Base-by-base conservation (phyloP, 345 rosid species). In the Eucalyptus sp. region DNA sequence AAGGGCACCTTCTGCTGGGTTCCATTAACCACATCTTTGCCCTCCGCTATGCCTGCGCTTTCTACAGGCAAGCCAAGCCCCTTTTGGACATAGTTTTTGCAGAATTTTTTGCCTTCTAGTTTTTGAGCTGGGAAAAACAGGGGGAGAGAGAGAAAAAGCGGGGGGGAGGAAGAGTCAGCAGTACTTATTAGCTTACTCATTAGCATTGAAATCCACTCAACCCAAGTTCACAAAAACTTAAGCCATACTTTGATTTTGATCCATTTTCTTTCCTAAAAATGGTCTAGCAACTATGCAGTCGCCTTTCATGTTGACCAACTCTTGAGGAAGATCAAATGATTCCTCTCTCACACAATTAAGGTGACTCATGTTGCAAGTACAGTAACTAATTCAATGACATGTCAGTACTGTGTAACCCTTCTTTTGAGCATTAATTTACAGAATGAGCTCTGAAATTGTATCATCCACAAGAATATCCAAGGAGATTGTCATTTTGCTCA, bases 51-150 rank as follows among this genome's bases (percentile, higher is more conserved):
- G 83, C 89, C 91, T 90, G 87, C 88, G 85, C 89, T 91, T 90
- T 87, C 90, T n/a, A 92, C 83, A 68, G 87, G 89, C 89, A 94
- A 90, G 84, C 95, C 96, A 50, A 94, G 91, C 88, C 94, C 96
- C 89, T 89, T 93, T 86, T 92, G 95, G 86, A 93, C 89, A 89
- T 93, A 91, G 86, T 91, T 86, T 90, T 93, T 94, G 89, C 96
- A 94, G 44, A 89, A 48, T 86, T 89, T 90, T 90, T 94, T 94
- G 80, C 94, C 93, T 87, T 93, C 89, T 71, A 88, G 91, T 24
- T 92, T 91, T 87, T 93, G 91, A 58, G 93, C 94, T 93, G 92
- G 83, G 86, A 88, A 71, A 86, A 91, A 86, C 49, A 12, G 54
- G 31, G 48, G 50, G n/a, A 85, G 49, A 81, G 44, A 46, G 58